phyloP scores from a whole-genome alignment of 768 basidiomycete species.

The Cyclocybe cylindracea region DNA sequence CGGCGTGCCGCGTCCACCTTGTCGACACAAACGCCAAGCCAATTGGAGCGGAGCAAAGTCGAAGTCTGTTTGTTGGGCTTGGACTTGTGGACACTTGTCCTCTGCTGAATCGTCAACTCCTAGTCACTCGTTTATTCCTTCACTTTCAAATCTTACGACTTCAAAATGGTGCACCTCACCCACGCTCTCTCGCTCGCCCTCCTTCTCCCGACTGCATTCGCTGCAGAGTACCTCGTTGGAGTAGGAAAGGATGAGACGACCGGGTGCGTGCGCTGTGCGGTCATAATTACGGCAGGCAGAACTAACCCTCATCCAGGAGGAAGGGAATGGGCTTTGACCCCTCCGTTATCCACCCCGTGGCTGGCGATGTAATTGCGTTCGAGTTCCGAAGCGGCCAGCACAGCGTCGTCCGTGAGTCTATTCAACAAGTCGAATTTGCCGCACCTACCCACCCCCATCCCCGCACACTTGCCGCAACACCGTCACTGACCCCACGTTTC shows the following conservation, averaged over 20 bases:
- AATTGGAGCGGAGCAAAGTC: no score
- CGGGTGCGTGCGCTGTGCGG: constrained; percentile 25
- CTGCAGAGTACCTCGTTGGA: constrained; percentile 33
- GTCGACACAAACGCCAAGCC: no score
- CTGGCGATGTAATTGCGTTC: constrained; percentile 36
- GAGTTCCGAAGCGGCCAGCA: constrained; percentile 40
- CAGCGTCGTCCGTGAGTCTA: constrained; percentile 38
- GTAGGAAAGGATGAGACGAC: constrained; percentile 44
- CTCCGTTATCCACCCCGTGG: constrained; percentile 33
- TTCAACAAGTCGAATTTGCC: background rate
- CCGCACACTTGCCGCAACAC: no score
- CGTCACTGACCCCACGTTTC: no score
- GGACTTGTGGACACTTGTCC: no score
- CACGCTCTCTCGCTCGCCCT: constrained; percentile 4
- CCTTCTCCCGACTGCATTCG: constrained; percentile 26
- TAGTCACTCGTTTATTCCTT: no score
- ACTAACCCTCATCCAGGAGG: constrained; percentile 22
- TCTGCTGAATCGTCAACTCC: no score
- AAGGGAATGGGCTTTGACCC: constrained; percentile 45
- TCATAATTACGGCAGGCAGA: background rate
- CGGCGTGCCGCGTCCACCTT: no score
- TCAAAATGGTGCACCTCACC: no score
- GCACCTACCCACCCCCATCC: no score
- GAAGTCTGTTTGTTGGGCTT: no score
- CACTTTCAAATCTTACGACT: no score